These are phyloP conservation scores for Phytophthora lateralis DNA, from an alignment of 352 stramenopile genomes.

Conservation along the genomic window DNA sequence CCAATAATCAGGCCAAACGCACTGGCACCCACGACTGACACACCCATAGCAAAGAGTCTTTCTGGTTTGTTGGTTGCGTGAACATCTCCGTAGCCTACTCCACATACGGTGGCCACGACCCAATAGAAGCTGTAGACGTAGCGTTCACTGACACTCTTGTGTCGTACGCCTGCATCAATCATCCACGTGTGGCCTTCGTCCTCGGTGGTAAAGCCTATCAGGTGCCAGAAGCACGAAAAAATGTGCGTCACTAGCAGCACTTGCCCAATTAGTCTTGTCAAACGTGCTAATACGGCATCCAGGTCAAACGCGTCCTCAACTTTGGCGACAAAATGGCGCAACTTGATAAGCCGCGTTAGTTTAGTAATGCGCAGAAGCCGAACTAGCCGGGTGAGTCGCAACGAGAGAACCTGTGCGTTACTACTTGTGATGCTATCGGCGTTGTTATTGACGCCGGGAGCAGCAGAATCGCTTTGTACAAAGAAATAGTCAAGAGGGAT, in stretches of 20 bases:
- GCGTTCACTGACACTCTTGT: conserved; percentile 36
- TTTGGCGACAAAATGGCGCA: conserved; percentile 74
- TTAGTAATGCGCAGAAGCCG: conserved; percentile 77
- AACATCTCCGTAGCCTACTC: conserved; percentile 86
- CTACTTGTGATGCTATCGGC: conserved; percentile 16
- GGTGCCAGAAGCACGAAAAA: conserved; percentile 81
- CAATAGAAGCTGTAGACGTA: conserved; percentile 90
- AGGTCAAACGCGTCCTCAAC: conserved; percentile 71
- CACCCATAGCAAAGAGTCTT: conserved; percentile 68
- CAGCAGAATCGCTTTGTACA: conserved; percentile 2
- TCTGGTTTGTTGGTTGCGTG: conserved; percentile 74
- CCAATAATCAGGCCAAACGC: conserved; percentile 86
- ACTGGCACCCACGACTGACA: conserved; percentile 74
- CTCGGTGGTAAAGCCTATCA: conserved; percentile 49
- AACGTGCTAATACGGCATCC: conserved; percentile 63
- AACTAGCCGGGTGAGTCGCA: conserved; percentile 68
- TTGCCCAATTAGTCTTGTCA: conserved; percentile 67
- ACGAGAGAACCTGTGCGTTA: conserved; percentile 58
- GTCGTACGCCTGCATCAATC: conserved; percentile 25
- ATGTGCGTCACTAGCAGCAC: conserved; percentile 78
- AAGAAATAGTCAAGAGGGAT: conserved; percentile 64
- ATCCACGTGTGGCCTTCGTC: conserved; percentile 54
- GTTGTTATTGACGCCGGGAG: conserved; percentile 1
- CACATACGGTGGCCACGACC: conserved; percentile 79
- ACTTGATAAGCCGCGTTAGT: conserved; percentile 68